A percentile compares a stretch with the other conserved stretches of the same genome.
Evolutionary conservation across 225 moss, liverwort and hornwort genomes (phyloP).

Genomic region (Physcomitrium patens): DNA sequence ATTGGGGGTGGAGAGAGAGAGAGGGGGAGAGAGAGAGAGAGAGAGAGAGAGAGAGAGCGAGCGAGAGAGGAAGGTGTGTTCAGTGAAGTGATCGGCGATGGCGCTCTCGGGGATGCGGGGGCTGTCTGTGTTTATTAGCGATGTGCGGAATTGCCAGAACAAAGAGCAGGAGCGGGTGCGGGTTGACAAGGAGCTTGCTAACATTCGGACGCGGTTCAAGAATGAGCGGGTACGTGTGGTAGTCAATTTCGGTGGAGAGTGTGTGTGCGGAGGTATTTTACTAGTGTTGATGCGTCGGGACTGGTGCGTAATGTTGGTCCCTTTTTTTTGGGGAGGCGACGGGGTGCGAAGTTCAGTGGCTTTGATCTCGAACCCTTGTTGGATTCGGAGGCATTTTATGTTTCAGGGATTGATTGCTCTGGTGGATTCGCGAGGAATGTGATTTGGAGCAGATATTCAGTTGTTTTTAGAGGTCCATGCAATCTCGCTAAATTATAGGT

Average conservation of each 20-base stretch:
- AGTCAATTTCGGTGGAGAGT: constrained; percentile 21
- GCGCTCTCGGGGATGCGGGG: constrained; percentile 98
- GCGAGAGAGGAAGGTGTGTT: not conserved
- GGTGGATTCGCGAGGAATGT: constrained; percentile 11
- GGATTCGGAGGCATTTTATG: constrained; percentile 14
- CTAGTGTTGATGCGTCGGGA: constrained; percentile 3
- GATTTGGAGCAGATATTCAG: constrained; percentile 29
- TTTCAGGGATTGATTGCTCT: not conserved
- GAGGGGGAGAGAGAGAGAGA: not conserved
- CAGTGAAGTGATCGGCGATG: constrained; percentile 46
- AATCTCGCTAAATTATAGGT: constrained; percentile 12
- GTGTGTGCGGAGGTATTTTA: not conserved
- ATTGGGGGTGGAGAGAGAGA: not conserved
- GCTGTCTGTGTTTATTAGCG: constrained; percentile 95
- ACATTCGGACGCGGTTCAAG: constrained; percentile 98
- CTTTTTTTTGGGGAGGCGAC: not conserved
- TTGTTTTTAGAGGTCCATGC: not conserved
- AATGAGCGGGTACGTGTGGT: constrained; percentile 78
- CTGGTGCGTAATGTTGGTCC: constrained; percentile 16
- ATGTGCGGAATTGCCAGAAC: constrained; percentile 98
- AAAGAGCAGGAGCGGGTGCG: constrained; percentile 96
- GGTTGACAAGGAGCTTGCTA: constrained; percentile 98
- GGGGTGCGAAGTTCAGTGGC: constrained; percentile 19
- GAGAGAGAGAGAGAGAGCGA: too few relatives aligned
- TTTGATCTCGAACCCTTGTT: constrained; percentile 42